Evolutionary conservation across 2,329 filamentous ascomycete genomes (phyloP), one percentile per base, ranked within the genome.

Genomic region (Claviceps citrina): DNA sequence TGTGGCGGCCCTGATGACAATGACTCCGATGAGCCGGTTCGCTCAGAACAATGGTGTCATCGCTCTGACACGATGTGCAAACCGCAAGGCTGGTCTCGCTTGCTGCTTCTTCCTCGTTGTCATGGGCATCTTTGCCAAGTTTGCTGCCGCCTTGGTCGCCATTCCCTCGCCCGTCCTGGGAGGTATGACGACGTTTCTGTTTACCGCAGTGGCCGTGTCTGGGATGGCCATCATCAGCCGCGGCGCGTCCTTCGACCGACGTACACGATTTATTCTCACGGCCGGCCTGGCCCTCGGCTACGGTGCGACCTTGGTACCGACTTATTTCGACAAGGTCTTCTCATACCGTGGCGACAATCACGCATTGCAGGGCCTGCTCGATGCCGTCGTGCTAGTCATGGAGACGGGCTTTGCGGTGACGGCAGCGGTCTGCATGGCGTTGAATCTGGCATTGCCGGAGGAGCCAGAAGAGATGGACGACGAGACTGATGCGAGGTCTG

Each of bases 31-130:
- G 73, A 78, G 76, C 1, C 81, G 78, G 1, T 87, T 87, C 49
- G 83, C 83, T 0, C 82, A 87, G 57, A 89, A 89, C 63, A 87
- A 89, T 55, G 83, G 83, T 27, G 81, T 89, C 38, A 87, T 91
- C 44, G 80, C 83, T 0, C 66, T 91, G 33, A 91, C 84, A 0
- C 72, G 82, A 13, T 89, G 83, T 55, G 84, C 84, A 1, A 89
- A 85, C 56, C 74, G 84, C 40, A 81, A 77, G 35, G 84, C 83
- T 5, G 84, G 84, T 4, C 86, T 85, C 55, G 81, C 78, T 36
- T 81, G 78, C 54, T 85, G 72, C 55, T 67, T 81, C 51, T 86
- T 86, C 65, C 70, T 91, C 9, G 60, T 91, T 45, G 57, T 91
- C 48, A 85, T 86, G 75, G 84, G 84, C 13, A 64, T 91, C 44